A percentile compares a stretch with the other conserved stretches of the same genome.
Evolutionary conservation across 345 rosid species (phyloP).

Genomic region (Lenwebbia sp.): DNA sequence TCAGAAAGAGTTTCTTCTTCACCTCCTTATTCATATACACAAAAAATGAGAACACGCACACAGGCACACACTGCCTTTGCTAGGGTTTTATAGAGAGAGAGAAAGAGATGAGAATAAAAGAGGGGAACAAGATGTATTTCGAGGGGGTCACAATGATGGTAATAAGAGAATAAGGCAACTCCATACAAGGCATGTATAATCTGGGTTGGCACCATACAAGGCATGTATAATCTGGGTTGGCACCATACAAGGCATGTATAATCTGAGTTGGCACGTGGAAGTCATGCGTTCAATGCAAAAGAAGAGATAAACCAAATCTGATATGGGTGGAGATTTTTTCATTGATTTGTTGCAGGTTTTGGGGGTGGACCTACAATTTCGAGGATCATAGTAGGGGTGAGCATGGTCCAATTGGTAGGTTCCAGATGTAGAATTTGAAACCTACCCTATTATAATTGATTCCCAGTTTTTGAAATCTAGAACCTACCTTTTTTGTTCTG

Average conservation of each 20-base stretch:
- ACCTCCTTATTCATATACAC: neutral
- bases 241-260: neutral
- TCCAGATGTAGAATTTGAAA: too few relatives aligned
- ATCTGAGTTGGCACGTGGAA: neutral
- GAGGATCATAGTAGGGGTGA: neutral
- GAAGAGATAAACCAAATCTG: fast-evolving
- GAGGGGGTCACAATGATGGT: neutral
- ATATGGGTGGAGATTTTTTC: neutral
- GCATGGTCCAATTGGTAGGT: too few relatives aligned
- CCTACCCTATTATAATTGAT: neutral
- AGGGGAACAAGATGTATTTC: neutral
- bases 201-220: neutral
- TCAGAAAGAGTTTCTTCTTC: neutral
- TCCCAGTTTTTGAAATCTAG: neutral
- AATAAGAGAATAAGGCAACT: neutral
- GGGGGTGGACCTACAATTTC: neutral
- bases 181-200: neutral
- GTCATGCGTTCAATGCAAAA: neutral
- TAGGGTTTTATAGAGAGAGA: neutral
- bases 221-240: neutral
- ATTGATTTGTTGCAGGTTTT: neutral
- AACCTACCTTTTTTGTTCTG: too few relatives aligned
- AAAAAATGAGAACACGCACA: neutral
- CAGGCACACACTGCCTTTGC: neutral
- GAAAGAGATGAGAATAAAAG: neutral